Conservation (phyloP, 2,329 filamentous ascomycete species). For the Beauveria australis region DNA sequence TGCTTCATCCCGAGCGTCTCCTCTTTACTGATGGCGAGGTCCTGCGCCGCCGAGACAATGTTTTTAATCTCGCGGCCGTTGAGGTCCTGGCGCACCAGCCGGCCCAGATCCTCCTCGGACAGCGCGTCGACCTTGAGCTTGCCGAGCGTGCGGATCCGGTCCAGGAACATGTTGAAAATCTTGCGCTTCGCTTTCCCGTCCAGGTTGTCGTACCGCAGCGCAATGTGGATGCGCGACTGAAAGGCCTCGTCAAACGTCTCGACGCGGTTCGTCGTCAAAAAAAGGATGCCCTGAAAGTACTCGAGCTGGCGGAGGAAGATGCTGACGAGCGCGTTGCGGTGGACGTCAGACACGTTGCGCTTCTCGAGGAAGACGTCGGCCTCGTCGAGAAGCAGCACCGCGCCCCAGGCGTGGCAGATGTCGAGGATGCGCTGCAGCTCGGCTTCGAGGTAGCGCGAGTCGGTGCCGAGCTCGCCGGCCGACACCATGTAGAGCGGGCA, state of each 20-base stretch:
- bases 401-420: constrained; percentile 79
- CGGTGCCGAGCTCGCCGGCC: constrained; percentile 73
- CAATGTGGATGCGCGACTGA: constrained; percentile 79
- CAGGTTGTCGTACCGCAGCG: constrained; percentile 70
- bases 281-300: constrained; percentile 87
- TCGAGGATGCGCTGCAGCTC: constrained; percentile 80
- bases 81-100: constrained; percentile 57
- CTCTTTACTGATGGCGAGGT: constrained; percentile 68
- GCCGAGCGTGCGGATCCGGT: constrained; percentile 59
- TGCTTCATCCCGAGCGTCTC: constrained; percentile 68
- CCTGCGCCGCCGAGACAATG: constrained; percentile 73
- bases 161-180: constrained; percentile 80
- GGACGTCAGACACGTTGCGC: constrained; percentile 72
- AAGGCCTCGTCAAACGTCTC: constrained; percentile 88
- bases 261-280: constrained; percentile 83
- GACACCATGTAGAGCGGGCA: constrained; percentile 78
- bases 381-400: constrained; percentile 77
- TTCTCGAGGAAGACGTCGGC: constrained; percentile 80
- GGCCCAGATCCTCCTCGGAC: constrained; percentile 57
- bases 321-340: constrained; percentile 76
- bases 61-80: constrained; percentile 76
- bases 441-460: constrained; percentile 62
- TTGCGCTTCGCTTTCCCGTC: constrained; percentile 63
- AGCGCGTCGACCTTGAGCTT: constrained; percentile 53
- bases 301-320: constrained; percentile 82